These are phyloP conservation scores for Plasmodium fragile DNA, from an alignment of 169 alveolate genomes.

Conservation along the genomic window DNA sequence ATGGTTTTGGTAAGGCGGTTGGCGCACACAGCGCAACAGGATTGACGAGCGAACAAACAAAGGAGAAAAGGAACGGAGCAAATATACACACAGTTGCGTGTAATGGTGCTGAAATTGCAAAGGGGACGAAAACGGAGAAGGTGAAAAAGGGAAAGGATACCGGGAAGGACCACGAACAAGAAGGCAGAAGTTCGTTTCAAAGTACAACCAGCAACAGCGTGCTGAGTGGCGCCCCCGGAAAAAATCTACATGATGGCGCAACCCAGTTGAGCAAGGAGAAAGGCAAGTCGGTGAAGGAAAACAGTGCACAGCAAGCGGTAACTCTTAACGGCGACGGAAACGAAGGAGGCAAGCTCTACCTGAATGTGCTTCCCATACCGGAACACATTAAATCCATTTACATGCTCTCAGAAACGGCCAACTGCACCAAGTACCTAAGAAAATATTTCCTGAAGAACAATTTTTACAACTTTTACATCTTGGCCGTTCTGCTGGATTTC, in stretches of 20 bases:
- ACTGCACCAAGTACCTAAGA: constrained; percentile 40
- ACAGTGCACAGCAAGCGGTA: neutral
- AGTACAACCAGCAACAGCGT: neutral
- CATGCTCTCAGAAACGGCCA: constrained; percentile 74
- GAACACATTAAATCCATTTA: constrained; percentile 70
- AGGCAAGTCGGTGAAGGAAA: neutral
- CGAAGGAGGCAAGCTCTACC: neutral
- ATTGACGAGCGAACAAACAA: neutral
- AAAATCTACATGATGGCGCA: neutral
- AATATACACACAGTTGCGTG: neutral
- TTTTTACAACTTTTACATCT: constrained; percentile 65
- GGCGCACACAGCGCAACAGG: neutral
- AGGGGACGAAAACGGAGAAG: neutral
- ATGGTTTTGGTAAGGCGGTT: neutral
- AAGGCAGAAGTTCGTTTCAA: neutral
- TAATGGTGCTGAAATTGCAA: neutral
- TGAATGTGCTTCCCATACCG: constrained; percentile 52
- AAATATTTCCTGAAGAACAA: constrained; percentile 59
- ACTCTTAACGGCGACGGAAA: neutral
- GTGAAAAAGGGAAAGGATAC: neutral
- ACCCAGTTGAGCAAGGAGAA: neutral
- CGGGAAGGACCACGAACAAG: neutral
- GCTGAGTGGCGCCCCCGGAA: neutral
- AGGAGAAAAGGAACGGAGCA: neutral
- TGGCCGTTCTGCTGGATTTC: constrained; percentile 53